Evolutionary conservation across 1,284 basidiomycete species (phyloP).

Genomic region (Trametes polyzona): DNA sequence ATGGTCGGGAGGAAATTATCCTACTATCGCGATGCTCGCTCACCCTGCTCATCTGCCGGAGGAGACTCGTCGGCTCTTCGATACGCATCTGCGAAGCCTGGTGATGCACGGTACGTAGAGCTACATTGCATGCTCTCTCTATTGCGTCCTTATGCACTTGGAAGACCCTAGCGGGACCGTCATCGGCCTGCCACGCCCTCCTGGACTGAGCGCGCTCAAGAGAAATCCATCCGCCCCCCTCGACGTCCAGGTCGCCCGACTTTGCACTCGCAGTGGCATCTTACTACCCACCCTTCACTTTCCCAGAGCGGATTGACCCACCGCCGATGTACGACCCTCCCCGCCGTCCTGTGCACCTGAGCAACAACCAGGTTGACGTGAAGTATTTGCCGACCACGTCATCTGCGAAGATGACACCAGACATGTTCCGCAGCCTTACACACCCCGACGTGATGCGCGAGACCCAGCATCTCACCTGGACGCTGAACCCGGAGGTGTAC

Average conservation of each 20-base stretch:
- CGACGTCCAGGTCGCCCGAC: constrained; percentile 4
- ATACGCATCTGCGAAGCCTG: constrained; percentile 27
- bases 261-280: constrained; percentile 20
- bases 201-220: neutral
- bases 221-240: constrained; percentile 8
- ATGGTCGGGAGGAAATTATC: constrained; percentile 34
- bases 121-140: neutral
- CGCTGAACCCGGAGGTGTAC: constrained; percentile 11
- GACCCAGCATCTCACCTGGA: constrained; percentile 15
- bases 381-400: constrained; percentile 19
- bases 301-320: constrained; percentile 10
- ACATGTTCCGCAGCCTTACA: constrained; percentile 14
- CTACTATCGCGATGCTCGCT: constrained; percentile 28
- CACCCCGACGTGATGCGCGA: constrained; percentile 4
- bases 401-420: constrained; percentile 17
- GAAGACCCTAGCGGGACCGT: constrained; percentile 10
- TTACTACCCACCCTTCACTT: constrained; percentile 21
- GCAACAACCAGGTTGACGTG: neutral
- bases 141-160: neutral
- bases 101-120: constrained; percentile 33
- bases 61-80: constrained; percentile 22
- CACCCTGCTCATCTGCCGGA: constrained; percentile 24
- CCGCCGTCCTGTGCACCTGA: constrained; percentile 10
- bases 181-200: neutral
- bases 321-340: constrained; percentile 7